These are phyloP conservation scores for Spiraea crenata DNA, from an alignment of 331 rosid genomes.

Conservation along the genomic window DNA sequence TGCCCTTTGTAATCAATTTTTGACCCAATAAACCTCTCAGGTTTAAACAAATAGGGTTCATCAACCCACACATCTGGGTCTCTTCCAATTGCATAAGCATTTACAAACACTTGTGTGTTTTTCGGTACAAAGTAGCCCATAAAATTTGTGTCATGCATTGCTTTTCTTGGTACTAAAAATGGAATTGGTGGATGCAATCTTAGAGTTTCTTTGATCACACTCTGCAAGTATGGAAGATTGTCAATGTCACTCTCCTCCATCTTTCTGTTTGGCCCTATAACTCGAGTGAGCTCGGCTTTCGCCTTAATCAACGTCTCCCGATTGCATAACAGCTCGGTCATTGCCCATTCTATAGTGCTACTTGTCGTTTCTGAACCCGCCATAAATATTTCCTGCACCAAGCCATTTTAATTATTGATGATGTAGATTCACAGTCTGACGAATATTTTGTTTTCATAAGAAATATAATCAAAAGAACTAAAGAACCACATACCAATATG, in stretches of 20 bases:
- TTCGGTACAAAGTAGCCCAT: conserved; percentile 58
- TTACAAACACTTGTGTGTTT: conserved; percentile 67
- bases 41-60: conserved; percentile 56
- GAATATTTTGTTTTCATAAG: no score
- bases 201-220: conserved; percentile 78
- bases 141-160: conserved; percentile 53
- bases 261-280: conserved; percentile 32
- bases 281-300: conserved; percentile 58
- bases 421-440: neutral
- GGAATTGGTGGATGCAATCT: conserved; percentile 96
- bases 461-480: neutral
- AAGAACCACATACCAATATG: conserved; percentile 40
- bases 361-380: conserved; percentile 94
- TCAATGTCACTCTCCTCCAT: conserved; percentile 64
- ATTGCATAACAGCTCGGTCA: conserved; percentile 79
- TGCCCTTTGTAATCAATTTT: conserved; percentile 62
- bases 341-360: conserved; percentile 86
- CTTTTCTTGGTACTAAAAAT: conserved; percentile 70
- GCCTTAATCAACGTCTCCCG: conserved; percentile 55
- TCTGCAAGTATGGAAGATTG: conserved; percentile 62
- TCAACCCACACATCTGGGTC: conserved; percentile 64
- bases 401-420: neutral
- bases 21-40: conserved; percentile 67
- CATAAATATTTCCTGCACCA: conserved; percentile 72
- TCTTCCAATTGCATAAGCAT: conserved; percentile 87